Evolutionary conservation across 768 basidiomycete species (phyloP), one percentile per base, ranked within the genome.

Genomic region (Kwoniella mangroviensis): DNA sequence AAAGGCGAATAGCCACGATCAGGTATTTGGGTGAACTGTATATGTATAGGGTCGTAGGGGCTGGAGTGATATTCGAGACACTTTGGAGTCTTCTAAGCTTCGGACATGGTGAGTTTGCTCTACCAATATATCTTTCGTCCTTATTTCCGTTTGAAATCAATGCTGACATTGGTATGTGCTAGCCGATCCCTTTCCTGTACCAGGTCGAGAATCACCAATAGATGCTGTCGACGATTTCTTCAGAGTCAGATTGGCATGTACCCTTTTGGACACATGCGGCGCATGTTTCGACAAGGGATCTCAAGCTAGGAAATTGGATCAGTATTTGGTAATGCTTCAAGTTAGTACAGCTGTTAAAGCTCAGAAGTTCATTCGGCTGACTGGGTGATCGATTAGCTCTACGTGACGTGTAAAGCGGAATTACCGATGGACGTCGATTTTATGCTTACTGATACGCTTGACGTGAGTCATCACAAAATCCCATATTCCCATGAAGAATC

Each of bases 361-460:
- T 34, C 6, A 34, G 34, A 7, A 34, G 1, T 34, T 7, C 34
- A 3, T 4, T 34, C 34, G 9, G 34, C 34, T 34, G 34, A 34
- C 34, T 34, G 34, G 34, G 34, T 34, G 6, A 5, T 34, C 9
- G 34, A 34, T 19, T 72, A 87, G 85, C 90, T 94, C 68, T 99
- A 98, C 82, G 86, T 92, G 17, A 86, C 90, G n/a, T 92, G 92
- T 85, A 99, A 99, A 84, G 87, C 90, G 55, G 86, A 89, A 5
- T 82, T 95, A n/a, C 91, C 97, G 0, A 95, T 98, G 94, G 97
- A 99, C 72, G 91, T 97, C 12, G 95, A 97, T 63, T 99, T 98
- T 84, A 96, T 98, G 93, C 83, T 97, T 7, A 89, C 89, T 0
- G 97, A 99, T 82, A 97, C 96, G 1, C 83, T 99, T 10, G 95